These are phyloP conservation scores for Exophiala viscosa DNA, from an alignment of 2,329 filamentous ascomycete species.

Conservation along the genomic window DNA sequence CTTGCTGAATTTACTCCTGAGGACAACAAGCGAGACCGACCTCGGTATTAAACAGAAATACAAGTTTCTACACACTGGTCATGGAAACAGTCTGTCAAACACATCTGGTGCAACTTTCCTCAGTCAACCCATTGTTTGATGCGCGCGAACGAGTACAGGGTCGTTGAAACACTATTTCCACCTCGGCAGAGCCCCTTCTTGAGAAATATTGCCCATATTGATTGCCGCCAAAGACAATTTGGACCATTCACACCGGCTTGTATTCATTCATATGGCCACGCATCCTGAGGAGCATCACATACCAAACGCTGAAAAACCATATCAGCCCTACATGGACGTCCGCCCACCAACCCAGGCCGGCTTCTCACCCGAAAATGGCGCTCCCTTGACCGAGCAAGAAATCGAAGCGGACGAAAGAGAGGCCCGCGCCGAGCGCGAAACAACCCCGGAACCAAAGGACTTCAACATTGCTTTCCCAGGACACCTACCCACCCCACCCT, in stretches of 20 bases:
- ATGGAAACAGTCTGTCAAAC: too few relatives aligned
- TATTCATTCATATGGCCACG: not conserved
- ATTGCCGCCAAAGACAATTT: too few relatives aligned
- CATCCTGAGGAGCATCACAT: not conserved
- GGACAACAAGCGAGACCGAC: too few relatives aligned
- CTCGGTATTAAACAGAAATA: too few relatives aligned
- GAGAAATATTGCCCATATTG: too few relatives aligned
- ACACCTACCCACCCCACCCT: constrained; percentile 28
- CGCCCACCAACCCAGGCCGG: constrained; percentile 2
- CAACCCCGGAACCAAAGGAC: constrained; percentile 21
- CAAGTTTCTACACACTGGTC: too few relatives aligned
- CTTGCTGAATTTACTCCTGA: too few relatives aligned
- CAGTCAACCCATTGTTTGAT: too few relatives aligned
- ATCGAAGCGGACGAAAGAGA: constrained; percentile 8
- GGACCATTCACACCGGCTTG: not conserved
- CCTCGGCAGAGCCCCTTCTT: too few relatives aligned
- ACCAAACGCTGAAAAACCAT: constrained; percentile 7
- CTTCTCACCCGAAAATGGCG: constrained; percentile 14
- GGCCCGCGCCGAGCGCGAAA: constrained; percentile 9
- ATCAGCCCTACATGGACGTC: constrained; percentile 20
- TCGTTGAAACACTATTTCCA: too few relatives aligned
- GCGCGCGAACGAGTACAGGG: too few relatives aligned
- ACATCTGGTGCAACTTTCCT: too few relatives aligned
- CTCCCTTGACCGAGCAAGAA: constrained; percentile 14
- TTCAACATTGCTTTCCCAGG: constrained; percentile 22